Evolutionary conservation across 2,329 filamentous ascomycete species (phyloP).

Genomic region (Colletotrichum horii): DNA sequence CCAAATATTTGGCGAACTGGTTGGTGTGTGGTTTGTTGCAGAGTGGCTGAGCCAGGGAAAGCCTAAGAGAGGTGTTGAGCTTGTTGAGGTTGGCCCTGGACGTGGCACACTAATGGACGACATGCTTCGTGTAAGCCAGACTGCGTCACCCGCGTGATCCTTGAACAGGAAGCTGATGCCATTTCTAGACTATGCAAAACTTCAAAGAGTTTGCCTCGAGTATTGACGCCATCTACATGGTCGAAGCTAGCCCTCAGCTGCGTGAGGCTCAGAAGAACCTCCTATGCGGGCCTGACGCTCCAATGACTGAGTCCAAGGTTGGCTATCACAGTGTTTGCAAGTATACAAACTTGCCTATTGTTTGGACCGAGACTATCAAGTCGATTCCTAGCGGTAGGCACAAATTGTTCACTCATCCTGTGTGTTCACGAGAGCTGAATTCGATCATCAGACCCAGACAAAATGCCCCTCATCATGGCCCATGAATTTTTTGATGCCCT

Average conservation of each 20-base stretch:
- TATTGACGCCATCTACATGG: constrained; percentile 88
- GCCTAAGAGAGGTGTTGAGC: constrained; percentile 75
- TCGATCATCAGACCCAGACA: constrained; percentile 57
- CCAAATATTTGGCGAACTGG: constrained; percentile 92
- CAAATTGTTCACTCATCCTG: neutral
- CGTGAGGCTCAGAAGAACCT: constrained; percentile 79
- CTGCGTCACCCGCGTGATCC: neutral
- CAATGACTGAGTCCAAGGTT: constrained; percentile 72
- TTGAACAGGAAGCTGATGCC: neutral
- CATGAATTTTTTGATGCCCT: constrained; percentile 99
- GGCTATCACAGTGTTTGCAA: constrained; percentile 80
- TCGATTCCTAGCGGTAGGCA: constrained; percentile 73
- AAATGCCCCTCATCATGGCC: constrained; percentile 90
- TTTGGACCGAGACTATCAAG: constrained; percentile 90
- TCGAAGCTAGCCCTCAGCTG: constrained; percentile 88
- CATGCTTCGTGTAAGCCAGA: constrained; percentile 75
- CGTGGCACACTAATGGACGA: constrained; percentile 97
- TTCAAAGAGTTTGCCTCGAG: constrained; percentile 80
- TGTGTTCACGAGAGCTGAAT: neutral
- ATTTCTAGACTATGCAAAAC: constrained; percentile 75
- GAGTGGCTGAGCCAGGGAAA: constrained; percentile 95
- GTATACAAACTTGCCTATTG: constrained; percentile 74
- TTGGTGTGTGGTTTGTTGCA: constrained; percentile 93
- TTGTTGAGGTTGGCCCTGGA: constrained; percentile 94
- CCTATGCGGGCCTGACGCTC: constrained; percentile 75